Conservation (phyloP, 768 basidiomycete species). For the Boletellus ananas region DNA sequence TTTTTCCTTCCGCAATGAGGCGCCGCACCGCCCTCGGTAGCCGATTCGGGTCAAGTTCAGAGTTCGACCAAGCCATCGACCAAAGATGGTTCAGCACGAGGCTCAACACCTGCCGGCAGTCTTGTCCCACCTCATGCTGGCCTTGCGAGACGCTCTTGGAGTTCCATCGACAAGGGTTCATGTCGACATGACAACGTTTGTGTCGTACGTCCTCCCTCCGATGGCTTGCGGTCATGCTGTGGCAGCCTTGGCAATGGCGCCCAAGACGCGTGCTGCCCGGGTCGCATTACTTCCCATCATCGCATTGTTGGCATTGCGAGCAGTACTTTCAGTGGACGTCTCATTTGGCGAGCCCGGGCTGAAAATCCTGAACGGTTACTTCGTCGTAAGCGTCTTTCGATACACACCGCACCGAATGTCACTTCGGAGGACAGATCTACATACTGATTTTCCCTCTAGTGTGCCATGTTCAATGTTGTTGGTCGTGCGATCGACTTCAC, state of each 20-base stretch:
- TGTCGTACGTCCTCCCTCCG: constrained; percentile 39
- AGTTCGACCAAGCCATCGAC: too few species aligned
- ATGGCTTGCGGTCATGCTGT: constrained; percentile 43
- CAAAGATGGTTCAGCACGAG: not conserved
- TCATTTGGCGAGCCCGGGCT: not conserved
- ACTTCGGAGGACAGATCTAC: not conserved
- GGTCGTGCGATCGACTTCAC: constrained; percentile 20
- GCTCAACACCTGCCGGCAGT: not conserved
- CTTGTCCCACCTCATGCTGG: not conserved
- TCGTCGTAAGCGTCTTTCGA: constrained; percentile 7
- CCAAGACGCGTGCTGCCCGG: constrained; percentile 41
- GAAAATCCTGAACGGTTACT: constrained; percentile 3
- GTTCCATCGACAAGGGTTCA: constrained; percentile 15
- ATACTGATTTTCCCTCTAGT: not conserved
- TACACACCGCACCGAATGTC: not conserved
- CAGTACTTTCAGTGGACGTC: constrained; percentile 22
- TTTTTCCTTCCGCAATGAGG: too few species aligned
- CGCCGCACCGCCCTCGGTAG: too few species aligned
- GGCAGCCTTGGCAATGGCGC: constrained; percentile 47
- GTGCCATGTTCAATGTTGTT: constrained; percentile 9
- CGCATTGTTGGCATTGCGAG: constrained; percentile 40
- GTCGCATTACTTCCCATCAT: constrained; percentile 46
- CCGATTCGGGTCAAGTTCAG: not conserved
- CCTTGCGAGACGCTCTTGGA: constrained; percentile 1
- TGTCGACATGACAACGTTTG: constrained; percentile 32